phyloP scores from a whole-genome alignment of 2,329 filamentous ascomycete species.

The Botrytis deweyae region DNA sequence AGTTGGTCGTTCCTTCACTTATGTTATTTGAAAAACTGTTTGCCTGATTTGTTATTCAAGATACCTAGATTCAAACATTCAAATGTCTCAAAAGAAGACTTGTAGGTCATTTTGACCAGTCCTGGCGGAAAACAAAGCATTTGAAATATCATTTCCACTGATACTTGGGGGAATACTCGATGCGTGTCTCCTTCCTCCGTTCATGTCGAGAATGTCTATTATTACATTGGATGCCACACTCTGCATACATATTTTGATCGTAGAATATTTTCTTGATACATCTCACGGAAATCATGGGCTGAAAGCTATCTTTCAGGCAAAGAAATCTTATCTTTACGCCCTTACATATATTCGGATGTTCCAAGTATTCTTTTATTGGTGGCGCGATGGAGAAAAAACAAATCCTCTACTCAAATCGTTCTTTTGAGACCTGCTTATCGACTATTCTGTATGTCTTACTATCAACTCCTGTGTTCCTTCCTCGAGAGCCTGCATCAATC shows the following conservation, averaged over 20 bases:
- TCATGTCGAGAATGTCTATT: background rate
- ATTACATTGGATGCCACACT: background rate
- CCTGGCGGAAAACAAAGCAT: too few relatives aligned
- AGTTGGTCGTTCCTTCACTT: background rate
- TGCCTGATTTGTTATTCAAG: background rate
- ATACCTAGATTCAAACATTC: background rate
- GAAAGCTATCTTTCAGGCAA: background rate
- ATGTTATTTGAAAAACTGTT: background rate
- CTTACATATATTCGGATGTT: conserved; percentile 1
- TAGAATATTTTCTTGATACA: background rate
- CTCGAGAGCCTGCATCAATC: background rate
- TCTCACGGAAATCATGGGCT: background rate
- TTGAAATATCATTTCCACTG: background rate
- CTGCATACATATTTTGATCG: background rate
- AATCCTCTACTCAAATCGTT: background rate
- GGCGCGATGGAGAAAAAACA: background rate
- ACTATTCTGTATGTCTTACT: background rate
- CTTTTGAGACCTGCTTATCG: background rate
- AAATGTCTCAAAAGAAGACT: background rate
- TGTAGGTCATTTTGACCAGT: background rate
- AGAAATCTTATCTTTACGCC: background rate
- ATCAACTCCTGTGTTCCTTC: background rate
- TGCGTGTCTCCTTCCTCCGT: background rate
- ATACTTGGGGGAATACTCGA: background rate
- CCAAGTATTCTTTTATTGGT: background rate